These are phyloP conservation scores for Glycine tomentella DNA, from an alignment of 306 rosid genomes.

Conservation along the genomic window DNA sequence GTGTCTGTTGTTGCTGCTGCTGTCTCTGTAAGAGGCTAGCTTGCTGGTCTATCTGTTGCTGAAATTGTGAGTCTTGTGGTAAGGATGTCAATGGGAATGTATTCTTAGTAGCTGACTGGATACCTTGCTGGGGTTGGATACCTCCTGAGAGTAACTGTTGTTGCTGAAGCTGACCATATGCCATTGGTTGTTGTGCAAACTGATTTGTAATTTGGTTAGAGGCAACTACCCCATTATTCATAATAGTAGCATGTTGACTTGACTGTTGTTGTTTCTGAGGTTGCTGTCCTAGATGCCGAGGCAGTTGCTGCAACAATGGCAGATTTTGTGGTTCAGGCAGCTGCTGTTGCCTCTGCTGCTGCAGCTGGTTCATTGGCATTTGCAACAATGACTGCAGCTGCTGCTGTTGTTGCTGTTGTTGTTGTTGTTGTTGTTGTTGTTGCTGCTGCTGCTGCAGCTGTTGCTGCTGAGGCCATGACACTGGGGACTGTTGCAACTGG, in stretches of 20 bases:
- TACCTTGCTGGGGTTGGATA: not conserved
- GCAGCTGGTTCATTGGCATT: conserved; percentile 62
- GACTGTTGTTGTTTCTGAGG: conserved; percentile 59
- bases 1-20: conserved; percentile 83
- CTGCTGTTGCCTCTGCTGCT: conserved; percentile 64
- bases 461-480: conserved; percentile 86
- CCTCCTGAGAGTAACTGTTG: conserved; percentile 72
- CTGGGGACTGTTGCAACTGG: conserved; percentile 71
- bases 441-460: conserved; percentile 42
- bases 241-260: conserved; percentile 55
- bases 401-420: conserved; percentile 47
- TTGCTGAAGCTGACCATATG: conserved; percentile 84
- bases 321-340: conserved; percentile 53
- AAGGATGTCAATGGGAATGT: conserved; percentile 66
- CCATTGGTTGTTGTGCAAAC: conserved; percentile 65
- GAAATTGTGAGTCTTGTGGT: conserved; percentile 79
- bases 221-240: conserved; percentile 62
- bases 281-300: conserved; percentile 58
- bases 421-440: not conserved
- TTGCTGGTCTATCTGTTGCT: conserved; percentile 82
- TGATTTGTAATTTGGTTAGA: conserved; percentile 69
- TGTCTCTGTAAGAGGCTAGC: conserved; percentile 71
- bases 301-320: conserved; percentile 53
- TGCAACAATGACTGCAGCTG: conserved; percentile 72
- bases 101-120: conserved; percentile 61